phyloP scores from a whole-genome alignment of 768 basidiomycete genomes.

The Tylopilus intermedius region DNA sequence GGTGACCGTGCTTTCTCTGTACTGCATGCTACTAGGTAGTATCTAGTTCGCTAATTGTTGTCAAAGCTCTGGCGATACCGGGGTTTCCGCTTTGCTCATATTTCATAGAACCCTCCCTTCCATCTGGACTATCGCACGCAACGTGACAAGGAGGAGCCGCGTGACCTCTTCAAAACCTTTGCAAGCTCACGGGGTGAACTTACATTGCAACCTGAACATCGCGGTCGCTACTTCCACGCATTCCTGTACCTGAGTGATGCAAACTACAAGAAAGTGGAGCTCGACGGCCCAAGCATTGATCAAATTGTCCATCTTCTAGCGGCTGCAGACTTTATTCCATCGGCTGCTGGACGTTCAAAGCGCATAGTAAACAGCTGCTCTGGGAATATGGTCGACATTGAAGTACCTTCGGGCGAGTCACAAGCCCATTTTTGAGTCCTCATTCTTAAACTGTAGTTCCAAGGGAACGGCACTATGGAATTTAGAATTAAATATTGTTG shows the following conservation, averaged over 20 bases:
- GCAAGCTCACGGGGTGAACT: slow-evolving; percentile 72
- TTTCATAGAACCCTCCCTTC: slow-evolving; percentile 88
- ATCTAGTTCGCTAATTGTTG: slow-evolving; percentile 3
- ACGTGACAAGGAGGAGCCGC: slow-evolving; percentile 60
- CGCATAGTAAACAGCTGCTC: slow-evolving; percentile 71
- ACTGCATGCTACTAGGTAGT: neutral
- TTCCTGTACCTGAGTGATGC: slow-evolving; percentile 77
- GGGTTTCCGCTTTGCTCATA: slow-evolving; percentile 81
- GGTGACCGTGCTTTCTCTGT: slow-evolving; percentile 40
- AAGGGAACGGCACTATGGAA: slow-evolving; percentile 92
- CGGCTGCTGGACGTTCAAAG: slow-evolving; percentile 41
- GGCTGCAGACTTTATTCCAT: slow-evolving; percentile 61
- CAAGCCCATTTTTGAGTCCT: neutral
- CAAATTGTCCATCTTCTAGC: slow-evolving; percentile 90
- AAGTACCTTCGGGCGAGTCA: slow-evolving; percentile 70
- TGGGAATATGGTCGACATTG: slow-evolving; percentile 67
- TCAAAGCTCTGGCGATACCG: slow-evolving; percentile 80
- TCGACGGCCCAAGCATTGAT: slow-evolving; percentile 74
- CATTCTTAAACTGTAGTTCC: slow-evolving; percentile 1
- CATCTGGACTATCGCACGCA: slow-evolving; percentile 72
- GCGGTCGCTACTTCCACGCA: slow-evolving; percentile 83
- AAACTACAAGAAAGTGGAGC: slow-evolving; percentile 72
- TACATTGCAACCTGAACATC: slow-evolving; percentile 79
- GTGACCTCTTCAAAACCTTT: slow-evolving; percentile 57
- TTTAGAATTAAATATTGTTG: slow-evolving; percentile 75